Evolutionary conservation across 305 asterid species (phyloP).

Genomic region (Rubia occidens): DNA sequence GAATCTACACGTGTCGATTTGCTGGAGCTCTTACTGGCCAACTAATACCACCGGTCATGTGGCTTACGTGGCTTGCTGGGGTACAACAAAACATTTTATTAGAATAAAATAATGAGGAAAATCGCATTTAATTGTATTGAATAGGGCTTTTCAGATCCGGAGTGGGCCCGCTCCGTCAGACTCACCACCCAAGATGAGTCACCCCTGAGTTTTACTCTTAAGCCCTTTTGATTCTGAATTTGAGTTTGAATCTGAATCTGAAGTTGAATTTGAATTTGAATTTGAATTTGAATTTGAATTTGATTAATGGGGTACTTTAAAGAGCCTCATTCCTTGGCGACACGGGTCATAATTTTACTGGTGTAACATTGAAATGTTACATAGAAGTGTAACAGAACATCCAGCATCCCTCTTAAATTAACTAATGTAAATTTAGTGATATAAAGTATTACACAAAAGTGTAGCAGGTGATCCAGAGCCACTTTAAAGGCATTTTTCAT

Average conservation of each 20-base stretch:
- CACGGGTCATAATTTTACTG: too few relatives aligned
- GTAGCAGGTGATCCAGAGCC: too few relatives aligned
- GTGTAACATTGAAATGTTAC: too few relatives aligned
- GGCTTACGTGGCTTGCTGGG: slow-evolving; percentile 39
- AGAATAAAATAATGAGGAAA: background rate
- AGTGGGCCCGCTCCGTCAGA: slow-evolving; percentile 25
- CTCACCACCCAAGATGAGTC: slow-evolving; percentile 13
- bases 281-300: too few relatives aligned
- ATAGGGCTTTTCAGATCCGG: slow-evolving; percentile 54
- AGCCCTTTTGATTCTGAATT: background rate
- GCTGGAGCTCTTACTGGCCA: slow-evolving; percentile 21
- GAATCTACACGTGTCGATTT: slow-evolving; percentile 27
- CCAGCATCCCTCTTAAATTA: too few relatives aligned
- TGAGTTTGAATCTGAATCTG: background rate
- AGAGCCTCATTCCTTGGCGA: too few relatives aligned
- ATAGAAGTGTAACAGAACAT: too few relatives aligned
- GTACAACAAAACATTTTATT: background rate
- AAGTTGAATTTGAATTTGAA: too few relatives aligned
- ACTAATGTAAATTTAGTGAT: too few relatives aligned
- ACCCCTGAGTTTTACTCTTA: slow-evolving; percentile 10
- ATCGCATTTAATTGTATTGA: slow-evolving; percentile 35
- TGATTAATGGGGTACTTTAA: too few relatives aligned
- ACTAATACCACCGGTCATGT: slow-evolving; percentile 28
- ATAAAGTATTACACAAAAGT: too few relatives aligned
- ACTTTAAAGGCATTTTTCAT: too few relatives aligned